Base-by-base conservation (phyloP, 2,329 filamentous ascomycete genomes). In the Pseudogymnoascus sp. region DNA sequence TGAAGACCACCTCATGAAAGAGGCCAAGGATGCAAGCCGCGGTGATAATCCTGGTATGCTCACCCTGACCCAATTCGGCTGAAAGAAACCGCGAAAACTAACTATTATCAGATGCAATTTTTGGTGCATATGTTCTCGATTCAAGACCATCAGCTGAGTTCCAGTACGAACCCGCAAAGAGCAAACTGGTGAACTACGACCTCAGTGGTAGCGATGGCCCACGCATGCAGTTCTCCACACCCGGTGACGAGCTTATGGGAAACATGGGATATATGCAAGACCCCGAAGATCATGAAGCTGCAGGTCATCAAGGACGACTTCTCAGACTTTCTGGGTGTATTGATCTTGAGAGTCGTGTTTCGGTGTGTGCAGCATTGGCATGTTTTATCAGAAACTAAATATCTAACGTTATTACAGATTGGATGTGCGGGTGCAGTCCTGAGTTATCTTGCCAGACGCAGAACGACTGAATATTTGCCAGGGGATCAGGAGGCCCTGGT, bases 341-440 rank as follows among this genome's bases (percentile, higher is more conserved):
- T 65, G 87, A 96, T 70, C 77, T 95, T 62, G 88, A 93, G 2
- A 93, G 89, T 69, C 78, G 76, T 5, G 73, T 89, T 11, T 90
- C 91, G 2, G 88, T 90, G 72, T 68, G 77, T 71, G 12, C 14
- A 53, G 5, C 31, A 9, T 28, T 7, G 3, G 1, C 18, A 12
- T 18, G 2, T 3, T 21, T 18, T n/a, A 14, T 43, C 3, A 5
- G 6, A 18, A 56, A 25, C 36, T 3, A 18, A 23, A 25, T 18
- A 25, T 6, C 59, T 60, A 60, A 60, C 59, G 5, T 2, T 6
- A 23, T 40, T 46, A 43, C 38, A 74, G 72, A 79, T 96, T 59
- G 90, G 91, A 2, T 97, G 95, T 75, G 89, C 88, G 25, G 91
- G 93, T n/a, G 93, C 93, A 25, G 77, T 97, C 2, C 76, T 97